A percentile compares a stretch with the other conserved stretches of the same genome.
These are phyloP conservation scores for Firmiana major DNA, from an alignment of 345 rosid genomes.

Conservation along the genomic window DNA sequence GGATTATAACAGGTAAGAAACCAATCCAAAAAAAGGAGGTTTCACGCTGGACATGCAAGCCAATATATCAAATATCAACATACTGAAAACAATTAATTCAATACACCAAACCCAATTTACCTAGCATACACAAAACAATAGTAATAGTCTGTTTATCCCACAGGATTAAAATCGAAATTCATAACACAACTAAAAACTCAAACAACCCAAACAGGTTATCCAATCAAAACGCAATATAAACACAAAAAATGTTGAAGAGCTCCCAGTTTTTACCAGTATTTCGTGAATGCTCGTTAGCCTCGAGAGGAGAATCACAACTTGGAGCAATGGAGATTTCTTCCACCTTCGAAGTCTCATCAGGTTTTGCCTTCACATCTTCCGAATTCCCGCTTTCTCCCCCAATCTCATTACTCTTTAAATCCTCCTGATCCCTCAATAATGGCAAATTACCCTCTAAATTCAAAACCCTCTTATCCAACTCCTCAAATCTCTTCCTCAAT, in stretches of 20 bases:
- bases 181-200: neutral
- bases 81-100: neutral
- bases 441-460: conserved; percentile 15
- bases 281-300: neutral
- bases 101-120: neutral
- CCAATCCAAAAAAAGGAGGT: neutral
- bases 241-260: neutral
- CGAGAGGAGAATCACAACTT: neutral
- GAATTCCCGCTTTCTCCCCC: neutral
- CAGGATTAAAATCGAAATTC: neutral
- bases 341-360: neutral
- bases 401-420: neutral
- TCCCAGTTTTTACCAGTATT: neutral
- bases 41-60: neutral
- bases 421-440: neutral
- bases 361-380: neutral
- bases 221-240: neutral
- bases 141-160: neutral
- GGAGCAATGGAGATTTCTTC: neutral
- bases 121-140: neutral
- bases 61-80: neutral
- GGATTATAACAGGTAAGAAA: neutral
- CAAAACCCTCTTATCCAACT: conserved; percentile 17
- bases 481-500: conserved; percentile 15
- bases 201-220: neutral